Evolutionary conservation across 2,329 filamentous ascomycete species (phyloP).

Genomic region (Aciculosporium take): DNA sequence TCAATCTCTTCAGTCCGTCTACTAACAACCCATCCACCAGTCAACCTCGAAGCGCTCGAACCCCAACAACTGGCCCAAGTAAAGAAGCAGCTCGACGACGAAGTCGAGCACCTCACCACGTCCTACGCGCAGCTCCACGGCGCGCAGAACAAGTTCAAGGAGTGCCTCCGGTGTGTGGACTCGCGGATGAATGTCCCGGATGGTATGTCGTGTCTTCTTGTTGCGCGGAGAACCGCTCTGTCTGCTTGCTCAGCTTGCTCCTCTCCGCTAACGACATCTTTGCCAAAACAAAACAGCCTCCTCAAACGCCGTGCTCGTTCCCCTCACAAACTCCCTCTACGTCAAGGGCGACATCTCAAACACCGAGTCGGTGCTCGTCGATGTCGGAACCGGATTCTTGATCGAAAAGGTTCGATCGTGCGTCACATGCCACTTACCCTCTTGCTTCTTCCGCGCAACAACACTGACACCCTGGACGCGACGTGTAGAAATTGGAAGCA

Average conservation of each 20-base stretch:
- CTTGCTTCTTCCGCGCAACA: background rate
- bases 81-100: conserved; percentile 91
- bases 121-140: conserved; percentile 84
- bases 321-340: conserved; percentile 87
- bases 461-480: conserved; percentile 4
- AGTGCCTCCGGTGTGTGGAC: conserved; percentile 69
- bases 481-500: conserved; percentile 33
- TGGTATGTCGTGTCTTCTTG: conserved; percentile 13
- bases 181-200: conserved; percentile 19
- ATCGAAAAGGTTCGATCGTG: conserved; percentile 72
- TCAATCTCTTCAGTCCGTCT: too few species aligned
- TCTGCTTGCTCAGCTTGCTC: background rate
- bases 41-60: conserved; percentile 60
- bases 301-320: conserved; percentile 61
- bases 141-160: conserved; percentile 81
- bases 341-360: conserved; percentile 69
- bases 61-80: conserved; percentile 76
- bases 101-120: conserved; percentile 82
- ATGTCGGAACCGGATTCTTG: conserved; percentile 87
- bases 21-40: conserved; percentile 18
- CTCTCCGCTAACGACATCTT: too few species aligned
- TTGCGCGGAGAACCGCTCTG: too few species aligned
- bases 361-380: conserved; percentile 68
- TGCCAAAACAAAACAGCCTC: conserved; percentile 8
- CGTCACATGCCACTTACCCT: background rate